Conservation (phyloP, 805 yeast genomes). For the Candida orba region DNA sequence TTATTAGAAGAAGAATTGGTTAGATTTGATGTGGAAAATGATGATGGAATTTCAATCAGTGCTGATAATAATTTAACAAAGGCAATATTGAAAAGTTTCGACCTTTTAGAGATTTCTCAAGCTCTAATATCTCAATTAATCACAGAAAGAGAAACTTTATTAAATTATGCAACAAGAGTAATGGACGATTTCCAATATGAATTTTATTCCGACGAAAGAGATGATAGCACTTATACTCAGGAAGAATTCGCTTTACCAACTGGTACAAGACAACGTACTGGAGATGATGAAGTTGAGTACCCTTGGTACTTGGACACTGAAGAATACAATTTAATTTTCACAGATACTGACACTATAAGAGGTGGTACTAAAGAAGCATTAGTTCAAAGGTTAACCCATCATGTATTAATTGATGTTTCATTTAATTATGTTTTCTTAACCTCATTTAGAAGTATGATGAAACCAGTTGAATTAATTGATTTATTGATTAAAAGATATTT, state of each 20-base stretch:
- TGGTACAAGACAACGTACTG: conserved; percentile 12
- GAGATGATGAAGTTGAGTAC: conserved; percentile 19
- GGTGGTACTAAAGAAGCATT: conserved; percentile 82
- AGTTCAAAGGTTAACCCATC: conserved; percentile 74
- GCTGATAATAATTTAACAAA: conserved; percentile 24
- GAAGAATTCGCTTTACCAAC: conserved; percentile 25
- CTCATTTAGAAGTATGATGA: conserved; percentile 71
- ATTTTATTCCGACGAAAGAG: conserved; percentile 42
- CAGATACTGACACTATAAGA: conserved; percentile 61
- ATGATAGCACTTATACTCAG: conserved; percentile 22
- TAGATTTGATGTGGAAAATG: conserved; percentile 36
- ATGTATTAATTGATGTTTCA: conserved; percentile 50
- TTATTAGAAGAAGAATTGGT: conserved; percentile 40
- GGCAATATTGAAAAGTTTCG: conserved; percentile 28
- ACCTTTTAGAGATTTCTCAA: conserved; percentile 28
- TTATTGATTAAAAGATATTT: conserved; percentile 58
- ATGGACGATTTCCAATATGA: conserved; percentile 67
- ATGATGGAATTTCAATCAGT: conserved; percentile 29
- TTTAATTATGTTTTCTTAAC: conserved; percentile 64
- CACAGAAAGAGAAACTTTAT: conserved; percentile 61
- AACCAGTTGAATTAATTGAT: conserved; percentile 54
- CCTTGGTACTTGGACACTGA: conserved; percentile 75
- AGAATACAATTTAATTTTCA: conserved; percentile 51
- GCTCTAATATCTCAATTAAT: conserved; percentile 48
- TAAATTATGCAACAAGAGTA: conserved; percentile 69